Evolutionary conservation across 2,329 filamentous ascomycete genomes (phyloP), one percentile per base, ranked within the genome.

Genomic region (Cladophialophora immunda): DNA sequence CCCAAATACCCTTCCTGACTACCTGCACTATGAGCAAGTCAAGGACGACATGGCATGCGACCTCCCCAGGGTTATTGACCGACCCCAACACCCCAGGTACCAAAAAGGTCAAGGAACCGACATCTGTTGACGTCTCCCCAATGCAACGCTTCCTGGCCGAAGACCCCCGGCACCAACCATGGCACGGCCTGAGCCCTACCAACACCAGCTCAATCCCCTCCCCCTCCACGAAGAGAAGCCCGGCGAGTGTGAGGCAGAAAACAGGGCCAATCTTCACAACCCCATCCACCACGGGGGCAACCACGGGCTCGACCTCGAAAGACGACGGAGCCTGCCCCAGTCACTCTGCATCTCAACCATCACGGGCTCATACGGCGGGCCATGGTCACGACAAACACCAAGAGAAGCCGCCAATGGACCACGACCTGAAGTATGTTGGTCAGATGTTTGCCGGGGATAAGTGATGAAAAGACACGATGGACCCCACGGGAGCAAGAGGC

Each of bases 341-440:
- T 1, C n/a, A 22, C 7, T 8, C 41, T 47, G 41, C 3, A 50
- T 7, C 9, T 7, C 19, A 15, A 13, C 45, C 19, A 9, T 17
- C 45, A 8, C 25, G 11, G 11, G 45, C 5, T 11, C 19, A 11
- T 27, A 27, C 11, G 5, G 7, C 19, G 8, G 22, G 45, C 45
- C 8, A 15, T 13, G 4, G 4, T 22, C 19, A 11, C 8, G 22
- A 2, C 9, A 9, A 25, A 50, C 19, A 27, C 22, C 45, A 50
- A 9, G 45, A 27, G 45, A 25, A 27, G 45, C 45, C n/a, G n/a
- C 19, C 27, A 4, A 15, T 30, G 1, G 30, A 13, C n/a, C 27
- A 59, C 11, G 57, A 50, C 9, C 57, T 59, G 38, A 41, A 32
- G 57, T 47, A 50, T 8, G 19, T 59, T n/a, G 57, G 57, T 4